phyloP scores from a whole-genome alignment of 805 yeast genomes.

The Candida manassasensis region DNA sequence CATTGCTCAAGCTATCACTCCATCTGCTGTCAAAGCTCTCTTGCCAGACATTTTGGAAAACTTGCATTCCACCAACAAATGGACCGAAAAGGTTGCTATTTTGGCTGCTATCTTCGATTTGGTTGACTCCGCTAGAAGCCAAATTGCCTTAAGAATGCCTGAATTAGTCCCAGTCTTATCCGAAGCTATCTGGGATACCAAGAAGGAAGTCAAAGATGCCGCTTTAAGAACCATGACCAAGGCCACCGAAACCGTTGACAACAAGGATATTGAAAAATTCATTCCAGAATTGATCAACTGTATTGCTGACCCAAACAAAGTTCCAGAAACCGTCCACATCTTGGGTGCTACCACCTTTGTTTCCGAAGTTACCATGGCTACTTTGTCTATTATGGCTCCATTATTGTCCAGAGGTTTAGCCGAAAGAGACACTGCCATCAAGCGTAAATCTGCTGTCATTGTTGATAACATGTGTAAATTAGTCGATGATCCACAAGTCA shows the following conservation, averaged over 20 bases:
- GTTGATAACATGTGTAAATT: conserved; percentile 99
- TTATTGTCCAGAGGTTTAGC: conserved; percentile 98
- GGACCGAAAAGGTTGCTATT: conserved; percentile 96
- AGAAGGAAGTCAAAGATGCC: conserved; percentile 94
- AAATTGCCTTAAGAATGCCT: conserved; percentile 98
- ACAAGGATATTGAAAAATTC: conserved; percentile 99
- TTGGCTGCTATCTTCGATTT: conserved; percentile 79
- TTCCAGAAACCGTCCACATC: conserved; percentile 97
- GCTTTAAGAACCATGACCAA: conserved; percentile 94
- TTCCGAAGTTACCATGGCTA: conserved; percentile 99
- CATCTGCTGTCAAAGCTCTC: conserved; percentile 85
- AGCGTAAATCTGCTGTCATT: conserved; percentile 99
- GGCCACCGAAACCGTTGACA: conserved; percentile 95
- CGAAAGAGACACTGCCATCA: conserved; percentile 98
- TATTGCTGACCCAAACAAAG: conserved; percentile 94
- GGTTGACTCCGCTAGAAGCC: conserved; percentile 92
- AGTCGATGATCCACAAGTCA: conserved; percentile 99
- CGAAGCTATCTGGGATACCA: conserved; percentile 99
- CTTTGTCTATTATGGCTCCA: conserved; percentile 99
- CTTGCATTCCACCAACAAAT: conserved; percentile 74
- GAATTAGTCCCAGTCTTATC: conserved; percentile 97
- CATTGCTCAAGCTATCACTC: conserved; percentile 79
- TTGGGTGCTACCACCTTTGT: conserved; percentile 99
- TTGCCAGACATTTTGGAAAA: conserved; percentile 74
- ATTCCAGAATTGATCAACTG: conserved; percentile 96